Evolutionary conservation across 345 rosid species (phyloP), one percentile per base, ranked within the genome.

Genomic region (Excoecaria agallocha): DNA sequence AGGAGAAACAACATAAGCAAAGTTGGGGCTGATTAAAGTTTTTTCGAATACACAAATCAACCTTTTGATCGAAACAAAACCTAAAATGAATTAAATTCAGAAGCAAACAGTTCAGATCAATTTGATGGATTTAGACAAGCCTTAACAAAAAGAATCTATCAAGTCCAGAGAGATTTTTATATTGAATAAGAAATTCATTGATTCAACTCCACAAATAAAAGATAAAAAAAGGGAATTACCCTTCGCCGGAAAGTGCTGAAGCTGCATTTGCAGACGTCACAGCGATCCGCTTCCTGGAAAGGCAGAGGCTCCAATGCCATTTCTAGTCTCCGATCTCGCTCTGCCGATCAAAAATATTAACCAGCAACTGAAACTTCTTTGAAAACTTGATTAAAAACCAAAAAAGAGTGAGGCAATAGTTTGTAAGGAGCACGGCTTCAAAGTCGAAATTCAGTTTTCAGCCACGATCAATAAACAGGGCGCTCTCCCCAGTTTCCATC

Each of bases 231-330:
- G 13, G 66, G 57, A 66, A 41, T 39, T 84, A 91, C 92, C 76
- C 92, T 89, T 68, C 93, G 85, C 67, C 90, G 77, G 89, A 91
- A 89, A 74, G 93, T 76, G 83, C 82, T 86, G 86, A 91, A 91
- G 82, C 89, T 88, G 86, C 96, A 89, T 77, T 87, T 87, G 71
- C 93, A 91, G 76, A 89, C 92, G 74, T 89, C 92, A 77, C 93
- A 86, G 69, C 88, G 89, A 57, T 85, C 72, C 24, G 96, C 82
- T 81, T 89, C 92, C 70, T 91, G 89, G 80, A 86, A 91, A 63
- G 87, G 72, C 43, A 90, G 93, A 16, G 96, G 90, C 85, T 86
- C 96, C 81, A 52, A 12, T 49, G 84, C 8, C 91, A 88, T 85
- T n/a, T 76, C 68, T 72, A 30, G 17, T 35, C 70, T 51, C 64